Conservation (phyloP, 306 rosid species). For the Clitoria ternatea region DNA sequence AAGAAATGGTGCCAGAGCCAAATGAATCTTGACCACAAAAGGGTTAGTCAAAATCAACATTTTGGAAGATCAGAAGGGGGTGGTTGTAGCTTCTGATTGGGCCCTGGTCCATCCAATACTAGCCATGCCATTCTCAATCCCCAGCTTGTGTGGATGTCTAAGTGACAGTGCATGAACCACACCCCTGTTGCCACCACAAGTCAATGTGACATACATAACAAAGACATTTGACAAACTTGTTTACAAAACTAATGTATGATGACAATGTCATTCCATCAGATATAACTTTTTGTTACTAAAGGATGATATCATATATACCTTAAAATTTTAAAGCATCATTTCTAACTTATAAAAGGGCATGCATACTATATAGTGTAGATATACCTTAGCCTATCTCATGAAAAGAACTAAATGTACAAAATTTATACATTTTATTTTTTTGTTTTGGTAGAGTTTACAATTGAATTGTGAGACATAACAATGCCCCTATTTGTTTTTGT, state of each 20-base stretch:
- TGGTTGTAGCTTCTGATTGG: conserved; percentile 68
- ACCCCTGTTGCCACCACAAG: conserved; percentile 48
- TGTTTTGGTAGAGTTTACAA: no score
- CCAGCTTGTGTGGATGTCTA: conserved; percentile 89
- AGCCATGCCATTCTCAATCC: conserved; percentile 88
- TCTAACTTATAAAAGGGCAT: neutral
- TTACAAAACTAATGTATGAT: neutral
- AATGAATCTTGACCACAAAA: conserved; percentile 14
- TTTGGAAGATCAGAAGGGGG: conserved; percentile 86
- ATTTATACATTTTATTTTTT: no score
- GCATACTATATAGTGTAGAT: neutral
- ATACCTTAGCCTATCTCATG: neutral
- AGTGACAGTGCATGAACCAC: conserved; percentile 94
- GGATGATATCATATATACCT: neutral
- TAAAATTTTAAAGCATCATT: neutral
- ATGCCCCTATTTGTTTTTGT: no score
- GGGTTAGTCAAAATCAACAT: conserved; percentile 47
- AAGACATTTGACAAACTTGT: neutral
- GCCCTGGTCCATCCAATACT: conserved; percentile 57
- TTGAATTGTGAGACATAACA: no score
- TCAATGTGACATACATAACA: neutral
- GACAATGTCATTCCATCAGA: conserved; percentile 10
- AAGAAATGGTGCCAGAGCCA: neutral
- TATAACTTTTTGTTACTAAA: neutral
- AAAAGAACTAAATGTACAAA: no score